Conservation (phyloP, 352 stramenopile species). For the Aphanomyces astaci region DNA sequence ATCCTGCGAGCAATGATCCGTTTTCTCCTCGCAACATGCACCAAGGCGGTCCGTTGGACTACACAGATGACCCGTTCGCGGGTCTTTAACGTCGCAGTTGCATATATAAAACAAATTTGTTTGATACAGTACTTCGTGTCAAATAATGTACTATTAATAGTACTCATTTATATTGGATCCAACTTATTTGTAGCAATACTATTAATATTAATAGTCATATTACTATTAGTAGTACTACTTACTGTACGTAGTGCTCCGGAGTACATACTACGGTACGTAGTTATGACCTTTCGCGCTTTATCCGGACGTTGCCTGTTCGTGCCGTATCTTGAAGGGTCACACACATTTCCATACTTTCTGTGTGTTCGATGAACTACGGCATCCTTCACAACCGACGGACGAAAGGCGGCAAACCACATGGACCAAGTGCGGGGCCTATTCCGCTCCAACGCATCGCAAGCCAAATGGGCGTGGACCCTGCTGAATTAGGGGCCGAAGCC, state of each 20-base stretch:
- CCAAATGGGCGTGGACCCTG: slow-evolving; percentile 67
- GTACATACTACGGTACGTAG: too few species aligned
- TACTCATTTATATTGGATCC: too few species aligned
- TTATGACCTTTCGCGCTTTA: too few species aligned
- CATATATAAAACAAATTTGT: too few species aligned
- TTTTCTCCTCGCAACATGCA: slow-evolving; percentile 11
- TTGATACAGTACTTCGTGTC: too few species aligned
- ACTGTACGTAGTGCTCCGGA: too few species aligned
- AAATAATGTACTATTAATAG: too few species aligned
- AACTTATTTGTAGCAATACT: too few species aligned
- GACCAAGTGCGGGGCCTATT: slow-evolving; percentile 41
- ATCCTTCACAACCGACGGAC: slow-evolving; percentile 75
- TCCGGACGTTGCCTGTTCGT: not conserved
- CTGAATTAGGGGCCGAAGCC: slow-evolving; percentile 58
- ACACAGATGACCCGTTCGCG: not conserved
- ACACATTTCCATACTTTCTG: not conserved
- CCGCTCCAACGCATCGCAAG: slow-evolving; percentile 72
- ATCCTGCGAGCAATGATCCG: not conserved
- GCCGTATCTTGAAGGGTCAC: not conserved
- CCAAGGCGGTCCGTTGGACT: not conserved
- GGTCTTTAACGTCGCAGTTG: not conserved
- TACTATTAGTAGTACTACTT: too few species aligned
- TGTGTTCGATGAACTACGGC: slow-evolving; percentile 64
- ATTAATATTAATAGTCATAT: too few species aligned
- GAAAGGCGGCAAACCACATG: slow-evolving; percentile 27